Conservation (phyloP, 2,329 filamentous ascomycete species). For the Exophiala spinifera region DNA sequence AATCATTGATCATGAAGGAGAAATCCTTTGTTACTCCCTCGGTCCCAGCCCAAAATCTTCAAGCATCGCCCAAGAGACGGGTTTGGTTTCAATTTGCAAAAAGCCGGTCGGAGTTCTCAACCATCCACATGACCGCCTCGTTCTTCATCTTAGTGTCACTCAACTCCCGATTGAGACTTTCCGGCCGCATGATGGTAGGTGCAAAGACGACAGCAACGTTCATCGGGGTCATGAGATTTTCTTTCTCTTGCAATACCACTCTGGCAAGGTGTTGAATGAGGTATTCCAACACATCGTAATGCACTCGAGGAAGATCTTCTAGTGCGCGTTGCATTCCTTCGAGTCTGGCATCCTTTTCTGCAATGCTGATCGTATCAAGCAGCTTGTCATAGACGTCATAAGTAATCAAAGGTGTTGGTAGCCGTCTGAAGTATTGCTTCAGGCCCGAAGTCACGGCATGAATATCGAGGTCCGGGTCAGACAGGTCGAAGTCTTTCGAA, state of each 20-base stretch:
- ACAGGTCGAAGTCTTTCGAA: slow-evolving; percentile 81
- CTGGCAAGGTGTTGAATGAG: slow-evolving; percentile 88
- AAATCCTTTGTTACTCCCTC: background rate
- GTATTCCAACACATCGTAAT: slow-evolving; percentile 88
- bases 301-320: slow-evolving; percentile 73
- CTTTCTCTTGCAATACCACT: slow-evolving; percentile 75
- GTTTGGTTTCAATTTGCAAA: slow-evolving; percentile 49
- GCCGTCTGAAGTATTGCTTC: slow-evolving; percentile 95
- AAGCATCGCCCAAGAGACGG: slow-evolving; percentile 7
- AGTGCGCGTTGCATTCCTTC: slow-evolving; percentile 70
- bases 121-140: slow-evolving; percentile 82
- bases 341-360: slow-evolving; percentile 60
- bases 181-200: slow-evolving; percentile 92
- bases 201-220: slow-evolving; percentile 97
- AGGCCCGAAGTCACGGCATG: slow-evolving; percentile 92
- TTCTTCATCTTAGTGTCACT: slow-evolving; percentile 95
- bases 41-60: slow-evolving; percentile 9
- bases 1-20: slow-evolving; percentile 7
- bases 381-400: slow-evolving; percentile 89
- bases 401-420: slow-evolving; percentile 84
- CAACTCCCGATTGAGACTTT: slow-evolving; percentile 88
- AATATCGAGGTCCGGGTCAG: slow-evolving; percentile 89
- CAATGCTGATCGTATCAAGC: slow-evolving; percentile 64
- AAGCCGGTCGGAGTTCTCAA: slow-evolving; percentile 82
- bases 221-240: slow-evolving; percentile 95